phyloP scores from a whole-genome alignment of 2,329 filamentous ascomycete species.

The Colletotrichum sp. region DNA sequence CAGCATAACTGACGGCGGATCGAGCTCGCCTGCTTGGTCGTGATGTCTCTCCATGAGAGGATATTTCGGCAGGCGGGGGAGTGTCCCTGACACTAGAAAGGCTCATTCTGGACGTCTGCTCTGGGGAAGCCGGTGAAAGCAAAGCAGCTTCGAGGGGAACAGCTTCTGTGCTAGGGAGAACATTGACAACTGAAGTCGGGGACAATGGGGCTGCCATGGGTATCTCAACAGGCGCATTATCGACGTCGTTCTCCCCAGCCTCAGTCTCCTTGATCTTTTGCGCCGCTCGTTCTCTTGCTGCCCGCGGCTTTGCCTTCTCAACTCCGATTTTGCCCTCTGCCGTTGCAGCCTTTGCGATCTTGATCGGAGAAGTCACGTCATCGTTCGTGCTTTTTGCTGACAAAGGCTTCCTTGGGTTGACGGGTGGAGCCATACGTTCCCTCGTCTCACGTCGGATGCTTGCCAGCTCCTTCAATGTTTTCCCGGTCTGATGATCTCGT shows the following conservation, averaged over 20 bases:
- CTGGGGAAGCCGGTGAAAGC: constrained; percentile 55
- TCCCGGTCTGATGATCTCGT: constrained; percentile 37
- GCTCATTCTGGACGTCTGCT: constrained; percentile 39
- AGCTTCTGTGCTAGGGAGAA: constrained; percentile 27
- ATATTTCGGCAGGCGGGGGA: constrained; percentile 64
- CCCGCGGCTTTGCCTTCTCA: constrained; percentile 35
- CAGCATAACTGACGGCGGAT: constrained; percentile 77
- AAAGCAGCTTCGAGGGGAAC: constrained; percentile 45
- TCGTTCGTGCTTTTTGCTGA: constrained; percentile 65
- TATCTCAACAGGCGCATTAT: not conserved
- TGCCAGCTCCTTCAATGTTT: constrained; percentile 52
- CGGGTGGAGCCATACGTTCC: constrained; percentile 31
- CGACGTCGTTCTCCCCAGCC: not conserved
- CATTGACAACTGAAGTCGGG: constrained; percentile 2
- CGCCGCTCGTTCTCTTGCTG: constrained; percentile 24
- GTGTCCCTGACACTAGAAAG: constrained; percentile 55
- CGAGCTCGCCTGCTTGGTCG: constrained; percentile 72
- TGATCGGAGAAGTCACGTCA: constrained; percentile 63
- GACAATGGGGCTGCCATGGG: not conserved
- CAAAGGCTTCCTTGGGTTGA: constrained; percentile 51
- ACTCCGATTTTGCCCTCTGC: constrained; percentile 16
- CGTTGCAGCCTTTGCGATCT: constrained; percentile 40
- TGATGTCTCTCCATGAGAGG: constrained; percentile 58
- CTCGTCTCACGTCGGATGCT: constrained; percentile 45
- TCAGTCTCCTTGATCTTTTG: constrained; percentile 33